These are phyloP conservation scores for Haplosporangium sp. DNA, from an alignment of 371 early-diverging fungal genomes.

Conservation along the genomic window DNA sequence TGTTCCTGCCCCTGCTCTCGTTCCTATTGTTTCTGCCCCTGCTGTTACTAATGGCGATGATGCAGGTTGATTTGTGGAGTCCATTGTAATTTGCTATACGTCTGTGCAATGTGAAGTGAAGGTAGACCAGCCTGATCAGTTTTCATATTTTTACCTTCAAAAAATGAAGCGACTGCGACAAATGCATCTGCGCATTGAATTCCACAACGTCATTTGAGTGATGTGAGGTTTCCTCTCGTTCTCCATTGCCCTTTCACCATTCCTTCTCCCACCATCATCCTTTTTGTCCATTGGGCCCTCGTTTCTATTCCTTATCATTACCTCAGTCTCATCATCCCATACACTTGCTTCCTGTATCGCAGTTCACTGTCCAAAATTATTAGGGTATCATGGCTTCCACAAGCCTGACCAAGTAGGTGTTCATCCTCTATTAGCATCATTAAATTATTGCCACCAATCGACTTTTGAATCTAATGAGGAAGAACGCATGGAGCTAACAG, in stretches of 20 bases:
- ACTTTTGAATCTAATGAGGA: no score
- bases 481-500: not conserved
- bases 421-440: not conserved
- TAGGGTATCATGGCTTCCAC: conserved; percentile 19
- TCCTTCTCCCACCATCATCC: not conserved
- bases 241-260: not conserved
- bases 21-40: not conserved
- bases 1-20: conserved; percentile 3
- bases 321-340: not conserved
- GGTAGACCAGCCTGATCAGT: no score
- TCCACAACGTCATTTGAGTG: no score
- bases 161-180: no score
- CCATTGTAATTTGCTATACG: not conserved
- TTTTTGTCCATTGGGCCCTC: not conserved
- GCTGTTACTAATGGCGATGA: not conserved
- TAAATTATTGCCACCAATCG: not conserved
- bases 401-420: conserved; percentile 20
- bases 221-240: not conserved
- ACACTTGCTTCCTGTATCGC: not conserved
- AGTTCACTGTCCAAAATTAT: not conserved
- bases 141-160: no score
- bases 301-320: not conserved
- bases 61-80: not conserved
- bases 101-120: not conserved
- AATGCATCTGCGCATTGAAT: no score